These are phyloP conservation scores for Venturia carpophila DNA, from an alignment of 2,329 filamentous ascomycete species.

Conservation along the genomic window DNA sequence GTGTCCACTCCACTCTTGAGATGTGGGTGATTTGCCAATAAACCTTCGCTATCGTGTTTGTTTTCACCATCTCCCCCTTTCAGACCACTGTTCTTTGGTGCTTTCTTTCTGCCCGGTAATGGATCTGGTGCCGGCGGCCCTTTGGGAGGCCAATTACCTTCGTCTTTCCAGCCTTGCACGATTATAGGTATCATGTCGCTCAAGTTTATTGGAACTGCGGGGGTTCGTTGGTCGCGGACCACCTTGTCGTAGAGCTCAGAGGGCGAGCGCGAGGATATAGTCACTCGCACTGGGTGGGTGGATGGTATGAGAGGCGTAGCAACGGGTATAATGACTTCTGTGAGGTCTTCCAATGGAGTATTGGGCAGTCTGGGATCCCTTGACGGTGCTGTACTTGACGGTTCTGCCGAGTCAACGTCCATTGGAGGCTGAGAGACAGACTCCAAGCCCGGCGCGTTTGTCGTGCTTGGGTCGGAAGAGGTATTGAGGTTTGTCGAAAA, in stretches of 20 bases:
- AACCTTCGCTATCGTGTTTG: constrained; percentile 20
- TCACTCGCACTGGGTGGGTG: constrained; percentile 66
- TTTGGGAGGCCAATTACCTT: constrained; percentile 84
- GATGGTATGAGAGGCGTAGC: constrained; percentile 64
- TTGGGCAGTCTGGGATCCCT: not conserved
- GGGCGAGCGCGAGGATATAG: constrained; percentile 67
- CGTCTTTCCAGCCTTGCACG: constrained; percentile 84
- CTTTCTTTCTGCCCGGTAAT: constrained; percentile 30
- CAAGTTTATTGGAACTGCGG: constrained; percentile 82
- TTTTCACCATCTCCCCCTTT: constrained; percentile 17
- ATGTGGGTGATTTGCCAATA: constrained; percentile 33
- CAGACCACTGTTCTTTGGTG: constrained; percentile 9
- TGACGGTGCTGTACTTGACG: not conserved
- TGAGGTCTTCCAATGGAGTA: constrained; percentile 9
- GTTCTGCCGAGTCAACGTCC: not conserved
- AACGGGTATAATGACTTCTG: constrained; percentile 54
- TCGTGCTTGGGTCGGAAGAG: constrained; percentile 9
- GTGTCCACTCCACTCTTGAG: constrained; percentile 39
- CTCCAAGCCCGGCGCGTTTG: not conserved
- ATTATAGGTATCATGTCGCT: constrained; percentile 70
- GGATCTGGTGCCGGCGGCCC: constrained; percentile 40
- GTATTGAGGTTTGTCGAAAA: constrained; percentile 22
- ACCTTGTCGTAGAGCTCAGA: constrained; percentile 84
- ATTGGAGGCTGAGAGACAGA: not conserved
- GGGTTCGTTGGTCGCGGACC: constrained; percentile 68